Evolutionary conservation across 768 basidiomycete species (phyloP), one percentile per base, ranked within the genome.

Genomic region (Boletus rubroflammeus): DNA sequence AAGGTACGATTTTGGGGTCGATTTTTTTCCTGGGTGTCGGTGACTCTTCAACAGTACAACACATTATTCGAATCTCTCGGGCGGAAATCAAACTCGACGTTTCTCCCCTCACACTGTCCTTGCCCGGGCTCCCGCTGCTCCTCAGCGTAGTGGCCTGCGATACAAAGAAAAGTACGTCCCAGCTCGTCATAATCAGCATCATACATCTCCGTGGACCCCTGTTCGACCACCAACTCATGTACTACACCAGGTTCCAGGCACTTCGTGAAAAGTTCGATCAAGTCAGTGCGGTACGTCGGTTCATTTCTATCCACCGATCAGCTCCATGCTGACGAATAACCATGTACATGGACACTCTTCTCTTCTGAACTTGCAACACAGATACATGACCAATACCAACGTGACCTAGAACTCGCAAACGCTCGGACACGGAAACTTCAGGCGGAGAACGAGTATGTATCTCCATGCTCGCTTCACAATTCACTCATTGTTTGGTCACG

Each of bases 181-280:
- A 3, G 3, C 15, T 23, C 19, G 4, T 35, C 35, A 38, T 23
- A 5, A n/a, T 28, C n/a, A 17, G 8, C 31, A 6, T 45, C 11
- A 9, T 3, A 17, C 25, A 31, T 43, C 14, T 6, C 5, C 17
- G 9, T 47, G 11, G 25, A 23, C 26, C 10, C 10, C 3, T 1
- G 8, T 40, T 39, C 2, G 2, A 32, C 25, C 38, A 13, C 14
- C 7, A 7, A 13, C 47, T 54, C 49, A 56, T 21, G 32, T 11
- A 6, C 8, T 11, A 31, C 21, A n/a, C 3, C 21, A 71, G 69
- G 50, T 71, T 67, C 34, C 69, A 72, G 21, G 25, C 50, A 5
- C 60, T 71, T 5, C 66, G 67, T 17, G 71, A 72, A 64, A 68
- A 62, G 44, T 71, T 62, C 35, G 69, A 72, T 43, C 67, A 67